Evolutionary conservation across 2,329 filamentous ascomycete species (phyloP), one percentile per base, ranked within the genome.

Genomic region (Trichoderma sp.): DNA sequence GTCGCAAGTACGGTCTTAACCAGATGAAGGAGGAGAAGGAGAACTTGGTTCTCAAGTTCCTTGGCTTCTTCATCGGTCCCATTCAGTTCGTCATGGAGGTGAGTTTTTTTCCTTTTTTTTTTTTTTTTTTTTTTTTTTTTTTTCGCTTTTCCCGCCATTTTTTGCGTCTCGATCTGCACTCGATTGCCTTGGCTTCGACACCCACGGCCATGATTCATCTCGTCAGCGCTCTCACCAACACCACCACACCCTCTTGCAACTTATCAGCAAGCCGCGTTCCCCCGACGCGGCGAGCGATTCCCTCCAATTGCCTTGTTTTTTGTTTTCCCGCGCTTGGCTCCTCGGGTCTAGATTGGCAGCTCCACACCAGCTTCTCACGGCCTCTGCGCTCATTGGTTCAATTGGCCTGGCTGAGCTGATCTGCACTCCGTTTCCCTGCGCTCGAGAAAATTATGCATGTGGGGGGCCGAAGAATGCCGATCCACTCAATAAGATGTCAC

Each of bases 41-140:
- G 85, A 97, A 95, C 82, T 81, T 95, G 75, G 85, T 95, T 77
- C 89, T 97, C 81, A 97, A 97, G 88, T 97, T 97, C 85, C 85
- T 91, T 81, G 88, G 89, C 80, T 97, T 94, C 87, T 97, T 97
- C 84, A 88, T 97, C 74, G 95, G 95, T 79, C 95, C 95, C 29
- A 96, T 97, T 79, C 95, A 97, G 84, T 96, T 96, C 85, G 95
- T 97, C 83, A 97, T 97, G 95, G 94, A 96, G 91, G 93, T 93
- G 84, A 82, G 90, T 71, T 33, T 75, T 21, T 67, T 53, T 35
- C 38, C 71, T 56, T n/a, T 5, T 14, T 1, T 64, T 59, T 53
- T 53, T 21, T n/a, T n/a, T 71, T 33, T 75, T 21, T 67, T 53
- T 35, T 35, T 71, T 56, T n/a, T 5, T 14, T 1, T 64, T 59